Conservation (phyloP, 345 rosid species). For the Fremontodendron californicum region DNA sequence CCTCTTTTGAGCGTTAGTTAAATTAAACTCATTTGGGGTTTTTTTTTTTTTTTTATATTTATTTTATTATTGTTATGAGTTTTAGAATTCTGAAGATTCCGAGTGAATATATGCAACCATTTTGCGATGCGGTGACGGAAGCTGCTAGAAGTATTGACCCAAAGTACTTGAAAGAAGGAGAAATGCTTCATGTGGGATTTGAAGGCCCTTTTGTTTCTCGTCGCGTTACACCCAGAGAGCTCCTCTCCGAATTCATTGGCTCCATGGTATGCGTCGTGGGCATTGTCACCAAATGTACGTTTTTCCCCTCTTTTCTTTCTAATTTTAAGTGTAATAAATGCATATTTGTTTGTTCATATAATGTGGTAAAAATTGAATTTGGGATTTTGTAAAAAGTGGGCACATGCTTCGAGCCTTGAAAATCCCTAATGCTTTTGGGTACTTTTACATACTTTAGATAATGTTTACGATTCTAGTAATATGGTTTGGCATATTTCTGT, state of each 20-base stretch:
- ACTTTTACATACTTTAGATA: neutral
- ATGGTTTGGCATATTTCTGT: neutral
- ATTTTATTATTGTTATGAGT: no score
- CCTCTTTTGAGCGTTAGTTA: neutral
- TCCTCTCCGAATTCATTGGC: slow-evolving; percentile 89
- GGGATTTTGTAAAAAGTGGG: neutral
- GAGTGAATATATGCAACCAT: slow-evolving; percentile 80
- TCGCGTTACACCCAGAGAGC: slow-evolving; percentile 86
- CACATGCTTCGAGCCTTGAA: neutral
- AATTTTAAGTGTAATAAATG: neutral
- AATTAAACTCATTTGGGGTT: neutral
- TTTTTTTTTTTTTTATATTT: neutral
- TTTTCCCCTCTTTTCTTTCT: neutral
- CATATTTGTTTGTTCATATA: neutral
- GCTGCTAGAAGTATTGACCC: slow-evolving; percentile 65
- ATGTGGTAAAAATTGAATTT: neutral
- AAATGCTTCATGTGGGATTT: slow-evolving; percentile 75
- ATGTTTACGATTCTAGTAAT: neutral
- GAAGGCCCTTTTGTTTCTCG: slow-evolving; percentile 98
- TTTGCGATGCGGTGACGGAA: slow-evolving; percentile 91
- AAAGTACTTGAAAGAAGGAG: slow-evolving; percentile 81
- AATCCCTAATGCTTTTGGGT: neutral
- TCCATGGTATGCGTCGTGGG: slow-evolving; percentile 96
- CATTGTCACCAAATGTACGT: slow-evolving; percentile 86
- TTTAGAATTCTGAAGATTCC: slow-evolving; percentile 78